These are phyloP conservation scores for Torulaspora gathmanii DNA, from an alignment of 805 yeast genomes.

Conservation along the genomic window DNA sequence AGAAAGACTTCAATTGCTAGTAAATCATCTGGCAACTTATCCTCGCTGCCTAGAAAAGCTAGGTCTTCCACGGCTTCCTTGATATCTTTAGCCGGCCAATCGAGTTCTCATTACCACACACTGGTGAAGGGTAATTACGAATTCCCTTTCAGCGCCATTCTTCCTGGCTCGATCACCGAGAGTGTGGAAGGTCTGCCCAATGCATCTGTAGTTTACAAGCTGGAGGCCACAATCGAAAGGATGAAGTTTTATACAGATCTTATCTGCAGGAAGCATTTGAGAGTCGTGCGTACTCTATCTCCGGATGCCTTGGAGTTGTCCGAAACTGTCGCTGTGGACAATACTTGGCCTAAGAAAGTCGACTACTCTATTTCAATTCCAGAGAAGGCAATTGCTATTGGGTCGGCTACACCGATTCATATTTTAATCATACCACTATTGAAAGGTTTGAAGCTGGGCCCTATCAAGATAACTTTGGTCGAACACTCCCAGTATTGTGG, in stretches of 20 bases:
- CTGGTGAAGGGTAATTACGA: conserved; percentile 77
- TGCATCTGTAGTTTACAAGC: conserved; percentile 63
- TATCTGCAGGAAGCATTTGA: conserved; percentile 61
- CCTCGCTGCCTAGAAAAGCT: conserved; percentile 30
- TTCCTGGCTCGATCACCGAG: conserved; percentile 84
- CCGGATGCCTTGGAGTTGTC: conserved; percentile 83
- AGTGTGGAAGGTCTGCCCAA: conserved; percentile 87
- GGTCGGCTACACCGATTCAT: conserved; percentile 67
- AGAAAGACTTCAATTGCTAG: conserved; percentile 18
- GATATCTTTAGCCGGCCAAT: conserved; percentile 31
- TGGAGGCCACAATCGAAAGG: conserved; percentile 78
- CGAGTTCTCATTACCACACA: conserved; percentile 35
- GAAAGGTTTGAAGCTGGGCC: conserved; percentile 76
- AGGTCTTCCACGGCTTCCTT: conserved; percentile 35
- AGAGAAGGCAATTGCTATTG: conserved; percentile 83
- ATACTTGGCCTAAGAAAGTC: conserved; percentile 91
- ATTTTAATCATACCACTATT: conserved; percentile 70
- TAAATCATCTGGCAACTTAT: conserved; percentile 21
- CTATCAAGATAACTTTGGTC: conserved; percentile 59
- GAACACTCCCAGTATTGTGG: conserved; percentile 66
- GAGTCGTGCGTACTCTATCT: conserved; percentile 81
- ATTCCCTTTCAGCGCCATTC: conserved; percentile 77
- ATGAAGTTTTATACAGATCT: conserved; percentile 69
- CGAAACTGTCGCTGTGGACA: conserved; percentile 90
- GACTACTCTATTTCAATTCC: conserved; percentile 87